Base-by-base conservation (phyloP, 352 stramenopile genomes). In the Phytophthora sp. region DNA sequence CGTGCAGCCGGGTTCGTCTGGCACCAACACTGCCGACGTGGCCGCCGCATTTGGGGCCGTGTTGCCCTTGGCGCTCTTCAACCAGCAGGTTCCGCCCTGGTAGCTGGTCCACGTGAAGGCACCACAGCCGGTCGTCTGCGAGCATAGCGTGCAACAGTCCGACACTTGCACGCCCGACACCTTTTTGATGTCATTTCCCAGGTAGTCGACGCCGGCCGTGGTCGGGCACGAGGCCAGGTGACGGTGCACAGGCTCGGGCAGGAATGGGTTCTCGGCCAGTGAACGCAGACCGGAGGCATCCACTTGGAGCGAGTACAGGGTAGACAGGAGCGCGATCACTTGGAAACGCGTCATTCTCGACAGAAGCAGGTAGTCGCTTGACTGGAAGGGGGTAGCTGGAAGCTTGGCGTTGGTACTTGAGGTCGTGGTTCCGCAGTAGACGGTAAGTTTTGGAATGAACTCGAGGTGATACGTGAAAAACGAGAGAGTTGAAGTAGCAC, bases 141-240 rank as follows among this genome's bases (percentile, higher is more conserved):
- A 62, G 57, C 74, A 82, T 7, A 69, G 33, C 6, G 42, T 50
- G 57, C 68, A 82, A 57, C 68, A 80, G 27, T 67, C 64, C 15
- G 52, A 58, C 3, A 63, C 56, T 6, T 63, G 42, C 3, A 56
- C 33, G 20, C 47, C 57, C 23, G 26, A 46, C 11, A 61, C 60
- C 39, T 31, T 39, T n/a, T 71, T 65, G 24, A 88, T 68, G 53
- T 86, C 74, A 52, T 74, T 80, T 49, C 70, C 77, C 7, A 79
- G 65, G 44, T 82, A 88, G 59, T 86, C 79, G 35, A 80, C 59
- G 29, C 66, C 73, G 2, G 61, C 6, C 6, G 71, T 68, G 15
- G 70, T 73, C n/a, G 61, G 35, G 55, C 66, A 74, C 18, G 63
- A 50, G 8, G 58, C 45, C 35, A 73, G 59, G 20, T 21, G 63